Conservation (phyloP, 805 yeast genomes). For the Groenewaldozyma tartarivorans region DNA sequence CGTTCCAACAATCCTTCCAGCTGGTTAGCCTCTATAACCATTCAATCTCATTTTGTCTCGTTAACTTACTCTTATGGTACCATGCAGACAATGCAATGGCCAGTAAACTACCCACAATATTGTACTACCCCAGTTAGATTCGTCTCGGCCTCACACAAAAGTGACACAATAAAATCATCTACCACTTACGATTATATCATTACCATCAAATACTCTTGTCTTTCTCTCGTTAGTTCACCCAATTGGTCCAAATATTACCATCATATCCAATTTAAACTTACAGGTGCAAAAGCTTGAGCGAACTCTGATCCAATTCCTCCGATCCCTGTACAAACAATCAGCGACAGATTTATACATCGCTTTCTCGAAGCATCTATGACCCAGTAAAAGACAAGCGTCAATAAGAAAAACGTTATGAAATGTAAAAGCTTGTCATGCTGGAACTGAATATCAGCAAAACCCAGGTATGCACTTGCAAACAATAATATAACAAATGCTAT, state of each 20-base stretch:
- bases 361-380: slow-evolving; percentile 30
- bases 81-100: slow-evolving; percentile 25
- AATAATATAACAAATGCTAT: slow-evolving; percentile 19
- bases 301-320: slow-evolving; percentile 35
- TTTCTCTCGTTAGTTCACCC: background rate
- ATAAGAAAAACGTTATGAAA: slow-evolving; percentile 27
- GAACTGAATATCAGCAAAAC: slow-evolving; percentile 24
- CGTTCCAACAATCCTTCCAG: slow-evolving; percentile 19
- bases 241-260: background rate
- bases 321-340: slow-evolving; percentile 24
- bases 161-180: too few species aligned
- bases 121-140: slow-evolving; percentile 18
- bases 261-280: slow-evolving; percentile 6
- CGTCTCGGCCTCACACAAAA: too few species aligned
- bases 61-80: slow-evolving; percentile 30
- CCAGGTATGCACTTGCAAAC: slow-evolving; percentile 20
- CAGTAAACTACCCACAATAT: slow-evolving; percentile 26
- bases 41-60: too few species aligned
- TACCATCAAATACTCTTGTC: background rate
- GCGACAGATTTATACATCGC: slow-evolving; percentile 27
- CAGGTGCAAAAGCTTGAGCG: slow-evolving; percentile 26
- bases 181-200: too few species aligned
- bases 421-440: slow-evolving; percentile 30
- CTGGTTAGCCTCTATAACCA: background rate
- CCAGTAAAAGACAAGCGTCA: slow-evolving; percentile 34